These are phyloP conservation scores for Somion occarium DNA, from an alignment of 1,284 basidiomycete species.

Conservation along the genomic window DNA sequence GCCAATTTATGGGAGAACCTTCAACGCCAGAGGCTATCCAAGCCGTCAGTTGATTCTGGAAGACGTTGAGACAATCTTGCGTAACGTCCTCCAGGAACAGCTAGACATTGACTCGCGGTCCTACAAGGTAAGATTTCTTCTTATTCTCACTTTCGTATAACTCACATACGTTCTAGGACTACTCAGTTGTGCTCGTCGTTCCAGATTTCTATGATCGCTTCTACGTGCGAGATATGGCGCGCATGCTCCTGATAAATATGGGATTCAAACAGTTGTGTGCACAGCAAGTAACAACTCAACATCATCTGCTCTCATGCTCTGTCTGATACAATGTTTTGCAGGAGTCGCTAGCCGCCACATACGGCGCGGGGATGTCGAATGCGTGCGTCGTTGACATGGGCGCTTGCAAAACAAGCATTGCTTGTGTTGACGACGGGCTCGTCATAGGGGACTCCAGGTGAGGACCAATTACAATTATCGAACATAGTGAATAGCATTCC, in stretches of 20 bases:
- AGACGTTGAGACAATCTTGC: slow-evolving; percentile 75
- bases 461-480: slow-evolving; percentile 10
- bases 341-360: slow-evolving; percentile 92
- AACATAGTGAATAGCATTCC: not conserved
- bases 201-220: slow-evolving; percentile 88
- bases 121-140: slow-evolving; percentile 51
- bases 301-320: not conserved
- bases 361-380: slow-evolving; percentile 91
- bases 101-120: slow-evolving; percentile 53
- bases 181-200: slow-evolving; percentile 86
- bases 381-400: slow-evolving; percentile 97
- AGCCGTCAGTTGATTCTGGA: slow-evolving; percentile 67
- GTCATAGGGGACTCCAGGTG: slow-evolving; percentile 87
- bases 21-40: slow-evolving; percentile 78
- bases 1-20: slow-evolving; percentile 73
- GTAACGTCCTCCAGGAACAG: slow-evolving; percentile 54
- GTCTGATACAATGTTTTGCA: slow-evolving; percentile 26
- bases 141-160: slow-evolving; percentile 1
- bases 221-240: slow-evolving; percentile 79
- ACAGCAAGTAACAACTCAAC: slow-evolving; percentile 62
- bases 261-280: slow-evolving; percentile 90
- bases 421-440: slow-evolving; percentile 95
- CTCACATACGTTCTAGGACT: slow-evolving; percentile 48
- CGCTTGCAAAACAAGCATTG: slow-evolving; percentile 78
- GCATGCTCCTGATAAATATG: slow-evolving; percentile 76